Conservation (phyloP, 306 rosid species). For the Dalbergia cultrata region DNA sequence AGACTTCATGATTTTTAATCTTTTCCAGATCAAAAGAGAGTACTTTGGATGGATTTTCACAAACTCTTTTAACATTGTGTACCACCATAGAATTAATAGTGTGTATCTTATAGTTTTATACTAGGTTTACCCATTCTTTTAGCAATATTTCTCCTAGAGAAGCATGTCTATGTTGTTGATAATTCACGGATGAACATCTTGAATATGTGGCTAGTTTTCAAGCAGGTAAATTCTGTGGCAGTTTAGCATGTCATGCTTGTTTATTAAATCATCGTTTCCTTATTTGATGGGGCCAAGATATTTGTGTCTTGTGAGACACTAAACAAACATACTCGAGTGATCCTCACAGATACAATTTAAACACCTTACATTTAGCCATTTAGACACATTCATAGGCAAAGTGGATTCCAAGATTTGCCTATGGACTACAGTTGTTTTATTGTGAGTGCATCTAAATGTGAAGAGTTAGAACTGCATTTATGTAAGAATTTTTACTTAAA, state of each 20-base stretch:
- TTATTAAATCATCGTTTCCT: background rate
- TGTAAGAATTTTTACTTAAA: no score
- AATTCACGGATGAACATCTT: background rate
- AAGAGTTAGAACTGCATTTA: no score
- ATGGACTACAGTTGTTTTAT: no score
- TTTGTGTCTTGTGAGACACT: no score
- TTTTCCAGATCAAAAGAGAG: background rate
- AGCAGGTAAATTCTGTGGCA: background rate
- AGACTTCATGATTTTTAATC: background rate
- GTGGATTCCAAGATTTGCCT: no score
- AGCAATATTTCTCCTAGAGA: background rate
- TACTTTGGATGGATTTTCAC: slow-evolving; percentile 12
- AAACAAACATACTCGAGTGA: background rate
- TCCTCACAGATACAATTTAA: no score
- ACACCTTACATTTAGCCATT: no score
- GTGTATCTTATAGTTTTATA: slow-evolving; percentile 8
- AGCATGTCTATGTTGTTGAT: background rate
- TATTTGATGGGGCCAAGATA: no score
- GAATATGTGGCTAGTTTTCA: background rate
- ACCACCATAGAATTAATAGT: background rate
- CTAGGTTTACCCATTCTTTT: background rate
- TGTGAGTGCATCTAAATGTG: no score
- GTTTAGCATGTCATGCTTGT: background rate
- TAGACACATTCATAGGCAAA: no score
- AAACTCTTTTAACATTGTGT: slow-evolving; percentile 12